Conservation (phyloP, 257 asterid species). For the Vinca minor region DNA sequence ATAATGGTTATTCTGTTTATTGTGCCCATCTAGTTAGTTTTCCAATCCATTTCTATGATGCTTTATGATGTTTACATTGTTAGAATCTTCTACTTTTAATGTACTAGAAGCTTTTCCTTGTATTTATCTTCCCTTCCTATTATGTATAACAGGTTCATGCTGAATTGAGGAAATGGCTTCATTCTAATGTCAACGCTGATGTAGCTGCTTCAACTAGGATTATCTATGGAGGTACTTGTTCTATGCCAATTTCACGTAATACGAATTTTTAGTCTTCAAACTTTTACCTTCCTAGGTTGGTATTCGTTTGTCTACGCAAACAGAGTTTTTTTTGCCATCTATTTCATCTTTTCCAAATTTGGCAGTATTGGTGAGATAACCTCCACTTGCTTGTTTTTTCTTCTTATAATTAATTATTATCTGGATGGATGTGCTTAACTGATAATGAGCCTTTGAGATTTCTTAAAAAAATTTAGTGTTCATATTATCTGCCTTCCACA, state of each 20-base stretch:
- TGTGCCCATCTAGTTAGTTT: neutral
- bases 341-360: neutral
- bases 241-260: neutral
- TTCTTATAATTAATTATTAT: neutral
- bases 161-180: slow-evolving; percentile 95
- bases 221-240: slow-evolving; percentile 73
- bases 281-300: neutral
- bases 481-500: too few relatives aligned
- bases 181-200: slow-evolving; percentile 49
- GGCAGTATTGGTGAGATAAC: neutral
- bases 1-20: neutral
- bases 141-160: slow-evolving; percentile 53
- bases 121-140: neutral
- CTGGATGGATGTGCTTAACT: neutral
- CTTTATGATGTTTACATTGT: neutral
- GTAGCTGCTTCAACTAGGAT: slow-evolving; percentile 89
- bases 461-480: neutral
- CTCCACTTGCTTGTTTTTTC: neutral
- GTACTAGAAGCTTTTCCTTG: neutral
- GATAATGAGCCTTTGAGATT: neutral
- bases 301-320: neutral
- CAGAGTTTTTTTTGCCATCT: neutral
- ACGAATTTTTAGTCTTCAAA: neutral
- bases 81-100: neutral
- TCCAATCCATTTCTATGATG: neutral